Percentiles rank a stretch among this genome's conserved stretches.
phyloP scores from a whole-genome alignment of 257 asterid species.

The Knoxia roxburghii region DNA sequence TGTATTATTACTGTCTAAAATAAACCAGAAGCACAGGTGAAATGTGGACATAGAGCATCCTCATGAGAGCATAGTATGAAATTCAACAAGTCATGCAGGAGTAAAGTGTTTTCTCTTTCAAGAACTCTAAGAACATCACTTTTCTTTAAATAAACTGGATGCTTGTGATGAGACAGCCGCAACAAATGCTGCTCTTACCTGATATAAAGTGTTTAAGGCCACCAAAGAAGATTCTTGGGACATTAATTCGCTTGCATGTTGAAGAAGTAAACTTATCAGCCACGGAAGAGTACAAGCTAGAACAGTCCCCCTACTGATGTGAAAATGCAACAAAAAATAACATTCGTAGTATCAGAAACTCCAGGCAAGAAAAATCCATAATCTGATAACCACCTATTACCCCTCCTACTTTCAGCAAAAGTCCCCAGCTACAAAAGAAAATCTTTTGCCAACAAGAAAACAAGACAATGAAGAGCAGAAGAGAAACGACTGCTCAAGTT shows the following conservation, averaged over 20 bases:
- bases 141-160: not conserved
- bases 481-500: not conserved
- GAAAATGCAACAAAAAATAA: slow-evolving; percentile 9
- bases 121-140: too few relatives aligned
- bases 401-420: not conserved
- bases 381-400: not conserved
- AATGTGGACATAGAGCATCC: not conserved
- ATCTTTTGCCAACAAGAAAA: not conserved
- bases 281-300: slow-evolving; percentile 93
- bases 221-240: slow-evolving; percentile 84
- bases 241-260: slow-evolving; percentile 77
- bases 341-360: not conserved
- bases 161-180: not conserved
- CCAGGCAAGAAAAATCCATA: not conserved
- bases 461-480: not conserved
- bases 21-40: too few relatives aligned
- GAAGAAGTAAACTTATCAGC: slow-evolving; percentile 79
- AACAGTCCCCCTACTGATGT: slow-evolving; percentile 68
- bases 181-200: slow-evolving; percentile 36
- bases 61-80: not conserved
- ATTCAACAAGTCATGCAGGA: too few relatives aligned
- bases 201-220: slow-evolving; percentile 74
- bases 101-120: too few relatives aligned
- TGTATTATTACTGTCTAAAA: not conserved
- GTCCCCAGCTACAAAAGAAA: not conserved